Conservation (phyloP, 176 grass and related monocot genomes). For the Chrysopogon serrulatus region DNA sequence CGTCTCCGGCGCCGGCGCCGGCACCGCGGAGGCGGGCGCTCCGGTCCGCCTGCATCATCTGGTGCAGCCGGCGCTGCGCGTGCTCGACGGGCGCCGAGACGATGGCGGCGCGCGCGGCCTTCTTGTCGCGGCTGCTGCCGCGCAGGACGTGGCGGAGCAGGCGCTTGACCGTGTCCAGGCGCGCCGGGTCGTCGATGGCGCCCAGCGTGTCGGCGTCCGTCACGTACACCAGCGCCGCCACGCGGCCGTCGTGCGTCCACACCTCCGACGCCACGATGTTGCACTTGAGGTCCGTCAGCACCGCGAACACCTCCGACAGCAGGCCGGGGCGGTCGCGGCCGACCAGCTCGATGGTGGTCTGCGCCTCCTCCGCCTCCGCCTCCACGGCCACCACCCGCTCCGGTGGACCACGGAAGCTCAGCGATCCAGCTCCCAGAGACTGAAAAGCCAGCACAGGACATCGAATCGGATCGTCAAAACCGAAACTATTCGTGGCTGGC, state of each 20-base stretch:
- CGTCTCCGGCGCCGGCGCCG: background rate
- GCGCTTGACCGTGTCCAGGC: constrained; percentile 51
- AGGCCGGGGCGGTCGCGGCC: constrained; percentile 76
- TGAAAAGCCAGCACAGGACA: constrained; percentile 20
- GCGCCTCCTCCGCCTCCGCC: constrained; percentile 25
- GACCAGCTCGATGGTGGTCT: constrained; percentile 67
- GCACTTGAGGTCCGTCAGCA: constrained; percentile 71
- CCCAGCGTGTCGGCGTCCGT: constrained; percentile 49
- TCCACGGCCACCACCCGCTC: constrained; percentile 46
- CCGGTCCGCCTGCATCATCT: constrained; percentile 68
- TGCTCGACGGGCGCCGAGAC: constrained; percentile 37
- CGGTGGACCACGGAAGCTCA: constrained; percentile 40
- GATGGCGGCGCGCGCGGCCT: constrained; percentile 22
- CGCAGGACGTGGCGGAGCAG: constrained; percentile 65
- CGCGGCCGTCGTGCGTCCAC: constrained; percentile 75
- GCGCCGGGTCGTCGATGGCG: constrained; percentile 46
- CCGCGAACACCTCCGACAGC: constrained; percentile 87
- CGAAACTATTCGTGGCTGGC: background rate
- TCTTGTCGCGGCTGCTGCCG: constrained; percentile 47
- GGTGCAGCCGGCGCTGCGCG: constrained; percentile 69
- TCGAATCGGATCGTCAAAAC: background rate
- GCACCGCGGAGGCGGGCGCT: background rate
- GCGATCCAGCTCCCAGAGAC: constrained; percentile 64
- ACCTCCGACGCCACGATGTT: constrained; percentile 79
- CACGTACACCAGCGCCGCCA: constrained; percentile 72